Evolutionary conservation across 169 alveolate species (phyloP), one percentile per base, ranked within the genome.

Genomic region (Cyclospora cayetanensis): DNA sequence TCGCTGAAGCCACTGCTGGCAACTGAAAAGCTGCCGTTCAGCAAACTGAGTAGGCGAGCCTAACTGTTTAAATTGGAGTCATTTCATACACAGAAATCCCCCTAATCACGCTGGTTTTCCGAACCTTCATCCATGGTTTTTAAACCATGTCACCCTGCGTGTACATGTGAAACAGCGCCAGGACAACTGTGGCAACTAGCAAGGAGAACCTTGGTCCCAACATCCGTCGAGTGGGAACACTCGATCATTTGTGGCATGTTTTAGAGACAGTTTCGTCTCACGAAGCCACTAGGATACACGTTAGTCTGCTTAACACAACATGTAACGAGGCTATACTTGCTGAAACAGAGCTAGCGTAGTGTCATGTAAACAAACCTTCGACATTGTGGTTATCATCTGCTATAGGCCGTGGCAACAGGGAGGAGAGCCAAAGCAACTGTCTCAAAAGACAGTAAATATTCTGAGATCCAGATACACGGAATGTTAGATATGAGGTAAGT

Each of bases 121-220:
- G n/a, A n/a, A n/a, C n/a, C n/a, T n/a, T n/a, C n/a, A n/a, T n/a
- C n/a, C n/a, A n/a, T n/a, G n/a, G n/a, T n/a, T n/a, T n/a, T n/a
- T n/a, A n/a, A n/a, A n/a, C n/a, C n/a, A n/a, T n/a, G n/a, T n/a
- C n/a, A n/a, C n/a, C n/a, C n/a, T n/a, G n/a, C n/a, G n/a, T n/a
- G n/a, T n/a, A n/a, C n/a, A n/a, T 80, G 76, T 4, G 34, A 50
- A 25, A 25, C 55, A 80, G 89, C 53, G 89, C 89, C 72, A 53
- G 89, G 43, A 52, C 74, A 52, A 80, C 89, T 18, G 89, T 80
- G 70, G 89, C 89, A 29, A 80, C 89, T 41, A 80, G 89, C 55
- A 80, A 80, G 22, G 89, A 80, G 74, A 80, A 80, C 25, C 66
- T 80, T 7, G 72, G 76, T 3, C 5, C 29, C 55, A 22, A 4